Conservation (phyloP, 2,329 filamentous ascomycete genomes). For the Juglanconis sp. region DNA sequence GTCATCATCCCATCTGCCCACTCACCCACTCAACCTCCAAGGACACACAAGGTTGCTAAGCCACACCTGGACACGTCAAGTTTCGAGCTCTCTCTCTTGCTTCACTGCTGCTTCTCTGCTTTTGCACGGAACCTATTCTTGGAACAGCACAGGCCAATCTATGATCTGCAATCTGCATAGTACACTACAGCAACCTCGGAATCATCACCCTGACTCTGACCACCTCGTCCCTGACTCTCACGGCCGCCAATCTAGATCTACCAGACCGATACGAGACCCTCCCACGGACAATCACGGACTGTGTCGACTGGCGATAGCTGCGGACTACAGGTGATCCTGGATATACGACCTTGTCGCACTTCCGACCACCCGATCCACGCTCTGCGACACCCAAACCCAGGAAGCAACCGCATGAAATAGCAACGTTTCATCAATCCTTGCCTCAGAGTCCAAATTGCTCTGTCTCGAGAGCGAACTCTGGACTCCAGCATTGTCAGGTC, state of each 20-base stretch:
- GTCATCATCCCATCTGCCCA: neutral
- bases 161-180: neutral
- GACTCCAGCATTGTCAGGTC: neutral
- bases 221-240: neutral
- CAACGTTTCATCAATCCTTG: neutral
- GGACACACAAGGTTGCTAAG: slow-evolving; percentile 1
- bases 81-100: neutral
- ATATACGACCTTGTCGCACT: neutral
- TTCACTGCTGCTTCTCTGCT: neutral
- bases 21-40: neutral
- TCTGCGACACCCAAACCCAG: neutral
- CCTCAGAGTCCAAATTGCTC: neutral
- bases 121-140: neutral
- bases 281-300: neutral
- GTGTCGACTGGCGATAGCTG: neutral
- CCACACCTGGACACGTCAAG: slow-evolving; percentile 2
- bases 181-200: no score
- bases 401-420: neutral
- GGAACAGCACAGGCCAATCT: neutral
- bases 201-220: neutral
- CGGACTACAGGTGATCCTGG: neutral
- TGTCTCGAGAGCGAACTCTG: neutral
- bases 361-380: neutral
- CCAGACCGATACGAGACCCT: neutral
- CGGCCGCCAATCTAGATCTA: neutral